A percentile compares a stretch with the other conserved stretches of the same genome.
Conservation (phyloP, 2,329 filamentous ascomycete species). For the Diaporthe velutina region DNA sequence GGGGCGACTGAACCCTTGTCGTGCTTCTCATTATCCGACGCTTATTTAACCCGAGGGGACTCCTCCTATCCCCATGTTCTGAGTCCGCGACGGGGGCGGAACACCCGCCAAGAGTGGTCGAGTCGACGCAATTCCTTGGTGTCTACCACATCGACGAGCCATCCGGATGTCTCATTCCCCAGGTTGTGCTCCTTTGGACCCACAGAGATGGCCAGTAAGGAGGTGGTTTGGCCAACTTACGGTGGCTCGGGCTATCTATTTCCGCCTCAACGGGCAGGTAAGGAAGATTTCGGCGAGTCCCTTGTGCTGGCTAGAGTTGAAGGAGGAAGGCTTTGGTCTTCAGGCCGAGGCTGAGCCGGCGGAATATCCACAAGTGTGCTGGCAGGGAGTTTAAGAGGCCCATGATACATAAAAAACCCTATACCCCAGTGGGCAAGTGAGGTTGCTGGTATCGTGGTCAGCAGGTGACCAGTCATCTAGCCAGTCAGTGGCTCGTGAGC, state of each 20-base stretch:
- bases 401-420: background rate
- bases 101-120: slow-evolving; percentile 2
- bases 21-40: slow-evolving; percentile 17
- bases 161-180: slow-evolving; percentile 4
- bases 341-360: slow-evolving; percentile 13
- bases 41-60: slow-evolving; percentile 28
- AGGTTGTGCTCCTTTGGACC: slow-evolving; percentile 26
- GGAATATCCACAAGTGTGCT: slow-evolving; percentile 26
- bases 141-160: slow-evolving; percentile 18
- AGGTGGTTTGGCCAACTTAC: background rate
- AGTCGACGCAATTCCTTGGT: slow-evolving; percentile 7
- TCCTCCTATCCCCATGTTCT: slow-evolving; percentile 32
- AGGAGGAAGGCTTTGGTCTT: background rate
- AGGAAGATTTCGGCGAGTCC: slow-evolving; percentile 18
- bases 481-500: background rate
- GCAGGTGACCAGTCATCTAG: background rate
- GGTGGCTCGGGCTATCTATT: slow-evolving; percentile 4
- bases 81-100: background rate
- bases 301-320: slow-evolving; percentile 12
- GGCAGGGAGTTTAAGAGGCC: slow-evolving; percentile 1
- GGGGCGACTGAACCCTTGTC: slow-evolving; percentile 14
- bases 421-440: background rate
- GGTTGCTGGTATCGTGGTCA: background rate
- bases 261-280: background rate
- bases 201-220: slow-evolving; percentile 11